phyloP scores from a whole-genome alignment of 169 alveolate species.

The Perkinsus olseni region DNA sequence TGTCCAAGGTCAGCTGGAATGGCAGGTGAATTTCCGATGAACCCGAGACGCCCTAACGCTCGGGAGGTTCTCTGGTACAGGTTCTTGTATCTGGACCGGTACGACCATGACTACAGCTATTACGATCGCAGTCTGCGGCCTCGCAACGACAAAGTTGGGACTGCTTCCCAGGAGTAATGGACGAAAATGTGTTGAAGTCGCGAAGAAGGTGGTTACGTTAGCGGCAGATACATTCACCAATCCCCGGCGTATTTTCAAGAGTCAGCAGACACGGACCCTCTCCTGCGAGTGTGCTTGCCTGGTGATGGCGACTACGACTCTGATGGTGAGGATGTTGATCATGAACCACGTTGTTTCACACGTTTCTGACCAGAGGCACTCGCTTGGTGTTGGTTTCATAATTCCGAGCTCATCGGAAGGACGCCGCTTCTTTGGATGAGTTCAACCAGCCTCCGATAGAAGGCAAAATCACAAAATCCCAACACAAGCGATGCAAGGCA shows the following conservation, averaged over 20 bases:
- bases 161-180: neutral
- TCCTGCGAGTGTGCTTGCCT: neutral
- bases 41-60: neutral
- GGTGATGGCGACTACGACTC: neutral
- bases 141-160: neutral
- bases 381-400: neutral
- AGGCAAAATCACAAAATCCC: too few species aligned
- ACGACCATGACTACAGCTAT: neutral
- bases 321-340: neutral
- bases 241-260: neutral
- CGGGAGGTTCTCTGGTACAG: neutral
- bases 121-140: neutral
- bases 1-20: neutral
- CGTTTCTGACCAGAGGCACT: neutral
- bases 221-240: neutral
- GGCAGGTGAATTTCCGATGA: neutral
- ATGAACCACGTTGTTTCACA: neutral
- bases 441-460: too few species aligned
- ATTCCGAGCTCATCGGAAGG: neutral
- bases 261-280: neutral
- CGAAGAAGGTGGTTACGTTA: neutral
- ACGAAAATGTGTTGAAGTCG: neutral
- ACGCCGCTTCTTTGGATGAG: too few species aligned
- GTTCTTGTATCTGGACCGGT: neutral
- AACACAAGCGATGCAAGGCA: too few species aligned